Percentiles rank a stretch among this genome's conserved stretches.
Evolutionary conservation across 306 rosid genomes (phyloP).

Genomic region (barrel medic (Medicago truncatula)): MtrunA17r5.0-ANR NC_053046.1:7869001-7869500

Average conservation of each 20-base stretch:
- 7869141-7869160: conserved; percentile 20
- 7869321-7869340: too few species aligned
- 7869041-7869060: not conserved
- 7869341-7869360: too few species aligned
- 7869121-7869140: not conserved
- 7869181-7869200: not conserved
- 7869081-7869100: not conserved
- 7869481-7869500: conserved; percentile 98
- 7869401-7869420: conserved; percentile 69
- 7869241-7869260: not conserved
- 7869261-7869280: conserved; percentile 25
- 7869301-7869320: conserved; percentile 7
- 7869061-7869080: not conserved
- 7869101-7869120: conserved; percentile 1
- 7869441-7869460: conserved; percentile 99
- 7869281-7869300: conserved; percentile 28
- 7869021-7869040: not conserved
- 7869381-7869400: conserved; percentile 14
- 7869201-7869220: conserved; percentile 3
- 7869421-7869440: conserved; percentile 97
- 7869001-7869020: not conserved
- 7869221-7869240: conserved; percentile 17
- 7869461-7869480: conserved; percentile 97
- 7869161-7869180: not conserved
- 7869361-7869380: not conserved